Conservation (phyloP, 225 moss, liverwort and hornwort species). For the Sphagnum contortum region DNA sequence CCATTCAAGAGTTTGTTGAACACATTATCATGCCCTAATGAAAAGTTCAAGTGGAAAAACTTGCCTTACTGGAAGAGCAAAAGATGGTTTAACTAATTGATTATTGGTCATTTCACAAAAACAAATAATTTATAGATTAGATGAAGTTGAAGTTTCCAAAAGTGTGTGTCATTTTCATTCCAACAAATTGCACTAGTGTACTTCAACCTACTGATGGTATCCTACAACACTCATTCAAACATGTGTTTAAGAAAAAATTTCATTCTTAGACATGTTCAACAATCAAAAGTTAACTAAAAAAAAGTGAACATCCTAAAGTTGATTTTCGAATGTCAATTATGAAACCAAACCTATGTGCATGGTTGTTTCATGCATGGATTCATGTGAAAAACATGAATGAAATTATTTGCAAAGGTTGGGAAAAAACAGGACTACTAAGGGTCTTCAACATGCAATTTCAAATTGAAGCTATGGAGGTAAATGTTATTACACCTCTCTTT, state of each 20-base stretch:
- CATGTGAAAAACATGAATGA: background rate
- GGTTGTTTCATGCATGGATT: background rate
- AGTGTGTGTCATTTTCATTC: background rate
- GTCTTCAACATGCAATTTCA: background rate
- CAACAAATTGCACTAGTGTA: background rate
- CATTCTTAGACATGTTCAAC: background rate
- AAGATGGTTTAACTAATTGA: slow-evolving; percentile 1
- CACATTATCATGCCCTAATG: background rate
- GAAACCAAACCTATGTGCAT: background rate
- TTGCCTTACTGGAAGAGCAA: background rate
- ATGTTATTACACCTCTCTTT: background rate
- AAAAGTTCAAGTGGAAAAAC: background rate
- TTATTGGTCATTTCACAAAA: background rate
- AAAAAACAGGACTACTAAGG: background rate
- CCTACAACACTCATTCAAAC: slow-evolving; percentile 1
- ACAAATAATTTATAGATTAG: background rate
- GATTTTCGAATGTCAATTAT: background rate
- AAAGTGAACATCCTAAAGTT: background rate
- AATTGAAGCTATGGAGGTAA: background rate
- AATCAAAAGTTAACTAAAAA: background rate
- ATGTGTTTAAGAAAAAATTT: background rate
- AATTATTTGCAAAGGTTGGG: background rate
- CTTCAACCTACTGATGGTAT: background rate
- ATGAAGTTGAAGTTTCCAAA: background rate
- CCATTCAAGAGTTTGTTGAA: background rate